Evolutionary conservation across 2,329 filamentous ascomycete genomes (phyloP).

Genomic region (Sclerotinia borealis): DNA sequence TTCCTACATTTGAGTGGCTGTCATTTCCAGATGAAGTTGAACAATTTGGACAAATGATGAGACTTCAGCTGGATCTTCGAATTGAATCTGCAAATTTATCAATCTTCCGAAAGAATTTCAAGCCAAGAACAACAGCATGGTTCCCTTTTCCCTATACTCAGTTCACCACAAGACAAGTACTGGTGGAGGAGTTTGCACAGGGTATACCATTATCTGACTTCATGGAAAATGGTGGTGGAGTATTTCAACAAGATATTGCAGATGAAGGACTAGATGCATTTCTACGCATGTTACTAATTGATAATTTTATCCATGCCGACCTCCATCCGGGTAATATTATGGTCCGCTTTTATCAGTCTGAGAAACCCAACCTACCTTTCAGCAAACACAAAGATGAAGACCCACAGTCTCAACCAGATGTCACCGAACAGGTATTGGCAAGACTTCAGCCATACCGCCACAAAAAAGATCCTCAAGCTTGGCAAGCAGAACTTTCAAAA

Average conservation of each 20-base stretch:
- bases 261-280: slow-evolving; percentile 95
- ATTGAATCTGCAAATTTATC: slow-evolving; percentile 90
- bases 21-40: slow-evolving; percentile 89
- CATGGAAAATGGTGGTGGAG: slow-evolving; percentile 82
- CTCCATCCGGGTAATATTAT: slow-evolving; percentile 98
- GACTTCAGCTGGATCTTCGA: slow-evolving; percentile 86
- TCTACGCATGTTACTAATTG: slow-evolving; percentile 89
- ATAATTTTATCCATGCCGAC: slow-evolving; percentile 97
- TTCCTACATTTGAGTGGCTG: slow-evolving; percentile 95
- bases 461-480: slow-evolving; percentile 57
- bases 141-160: slow-evolving; percentile 92
- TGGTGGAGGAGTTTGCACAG: slow-evolving; percentile 93
- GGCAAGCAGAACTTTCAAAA: slow-evolving; percentile 66
- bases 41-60: slow-evolving; percentile 99
- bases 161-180: slow-evolving; percentile 84
- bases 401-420: slow-evolving; percentile 55
- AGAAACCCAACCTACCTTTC: slow-evolving; percentile 60
- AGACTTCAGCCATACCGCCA: slow-evolving; percentile 68
- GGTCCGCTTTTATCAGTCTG: slow-evolving; percentile 93
- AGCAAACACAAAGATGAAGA: slow-evolving; percentile 30
- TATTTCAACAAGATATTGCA: slow-evolving; percentile 90
- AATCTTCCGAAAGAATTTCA: slow-evolving; percentile 86
- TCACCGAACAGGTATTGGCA: slow-evolving; percentile 80
- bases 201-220: slow-evolving; percentile 90
- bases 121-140: slow-evolving; percentile 83